Conservation (phyloP, 345 rosid species). For the Ricinus communis region DNA sequence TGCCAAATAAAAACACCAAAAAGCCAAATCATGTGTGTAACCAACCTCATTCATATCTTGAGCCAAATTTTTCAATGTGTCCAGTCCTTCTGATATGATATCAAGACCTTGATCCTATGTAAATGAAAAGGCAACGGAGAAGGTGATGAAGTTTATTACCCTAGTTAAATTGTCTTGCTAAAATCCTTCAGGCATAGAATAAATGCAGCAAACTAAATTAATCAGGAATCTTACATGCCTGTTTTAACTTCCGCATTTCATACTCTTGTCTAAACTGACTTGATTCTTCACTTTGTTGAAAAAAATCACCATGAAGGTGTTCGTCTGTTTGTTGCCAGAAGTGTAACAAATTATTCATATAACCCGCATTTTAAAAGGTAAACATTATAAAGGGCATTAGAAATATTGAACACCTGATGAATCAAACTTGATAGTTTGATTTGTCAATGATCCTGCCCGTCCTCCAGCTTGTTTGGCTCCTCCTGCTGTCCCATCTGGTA, state of each 20-base stretch:
- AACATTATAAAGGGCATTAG: slow-evolving; percentile 1
- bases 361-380: slow-evolving; percentile 9
- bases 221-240: slow-evolving; percentile 51
- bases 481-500: slow-evolving; percentile 56
- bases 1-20: slow-evolving; percentile 1
- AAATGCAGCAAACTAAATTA: background rate
- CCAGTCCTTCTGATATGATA: slow-evolving; percentile 48
- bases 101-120: slow-evolving; percentile 64
- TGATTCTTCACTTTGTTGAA: slow-evolving; percentile 65
- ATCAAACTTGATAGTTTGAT: slow-evolving; percentile 66
- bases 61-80: slow-evolving; percentile 48
- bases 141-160: background rate
- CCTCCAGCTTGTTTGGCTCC: slow-evolving; percentile 47
- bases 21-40: slow-evolving; percentile 1
- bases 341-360: background rate
- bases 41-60: slow-evolving; percentile 78
- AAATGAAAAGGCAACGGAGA: slow-evolving; percentile 2
- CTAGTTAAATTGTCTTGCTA: background rate
- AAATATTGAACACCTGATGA: slow-evolving; percentile 44
- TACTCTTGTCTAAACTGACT: slow-evolving; percentile 67
- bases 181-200: background rate
- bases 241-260: slow-evolving; percentile 78
- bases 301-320: slow-evolving; percentile 45
- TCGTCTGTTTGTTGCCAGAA: slow-evolving; percentile 43
- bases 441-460: slow-evolving; percentile 59